phyloP scores from a whole-genome alignment of 208 protist genomes.

The Tritrichomonas foetus region DNA sequence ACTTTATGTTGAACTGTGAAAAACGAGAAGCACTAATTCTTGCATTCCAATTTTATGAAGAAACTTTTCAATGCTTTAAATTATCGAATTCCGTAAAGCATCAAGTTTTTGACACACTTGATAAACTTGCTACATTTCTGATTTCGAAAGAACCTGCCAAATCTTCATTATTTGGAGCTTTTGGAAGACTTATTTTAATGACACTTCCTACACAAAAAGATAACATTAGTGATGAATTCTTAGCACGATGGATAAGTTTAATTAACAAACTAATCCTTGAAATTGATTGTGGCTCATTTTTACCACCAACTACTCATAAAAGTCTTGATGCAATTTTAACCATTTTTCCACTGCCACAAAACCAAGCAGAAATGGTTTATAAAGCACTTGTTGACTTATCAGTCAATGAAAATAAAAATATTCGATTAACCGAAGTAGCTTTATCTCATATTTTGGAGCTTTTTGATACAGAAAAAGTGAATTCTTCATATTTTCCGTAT shows the following conservation, averaged over 20 bases:
- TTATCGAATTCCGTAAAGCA: background rate
- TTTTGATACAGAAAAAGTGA: background rate
- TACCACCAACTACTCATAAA: conserved; percentile 9
- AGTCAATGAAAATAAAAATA: background rate
- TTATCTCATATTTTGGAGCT: background rate
- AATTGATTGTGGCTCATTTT: background rate
- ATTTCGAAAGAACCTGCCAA: background rate
- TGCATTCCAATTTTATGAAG: background rate
- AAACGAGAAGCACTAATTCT: background rate
- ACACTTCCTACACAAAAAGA: background rate
- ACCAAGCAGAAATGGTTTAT: background rate
- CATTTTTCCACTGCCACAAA: background rate
- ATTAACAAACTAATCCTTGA: background rate
- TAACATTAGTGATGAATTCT: background rate
- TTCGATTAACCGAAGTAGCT: background rate
- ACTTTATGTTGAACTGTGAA: background rate
- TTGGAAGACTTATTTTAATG: background rate
- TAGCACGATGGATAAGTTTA: background rate
- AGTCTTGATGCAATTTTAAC: background rate
- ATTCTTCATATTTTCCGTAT: too few species aligned
- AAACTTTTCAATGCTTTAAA: background rate
- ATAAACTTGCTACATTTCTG: background rate
- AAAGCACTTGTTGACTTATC: background rate
- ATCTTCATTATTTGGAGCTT: background rate
- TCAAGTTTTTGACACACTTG: background rate